phyloP scores from a whole-genome alignment of 805 yeast genomes.

The Monosporozyma unispora region DNA sequence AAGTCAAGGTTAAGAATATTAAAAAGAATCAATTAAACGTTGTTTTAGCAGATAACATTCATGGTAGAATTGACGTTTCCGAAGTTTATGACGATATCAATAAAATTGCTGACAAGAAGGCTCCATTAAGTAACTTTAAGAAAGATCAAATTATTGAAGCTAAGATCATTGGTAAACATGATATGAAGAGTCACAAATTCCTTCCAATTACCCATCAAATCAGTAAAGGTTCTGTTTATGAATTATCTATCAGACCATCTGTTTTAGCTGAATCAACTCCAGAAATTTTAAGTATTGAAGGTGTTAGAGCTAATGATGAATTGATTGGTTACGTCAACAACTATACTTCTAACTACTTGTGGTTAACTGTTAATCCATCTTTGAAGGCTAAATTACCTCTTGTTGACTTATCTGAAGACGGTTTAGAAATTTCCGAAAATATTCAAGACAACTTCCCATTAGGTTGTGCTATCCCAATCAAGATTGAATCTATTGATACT shows the following conservation, averaged over 20 bases:
- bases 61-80: slow-evolving; percentile 71
- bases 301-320: slow-evolving; percentile 41
- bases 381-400: slow-evolving; percentile 58
- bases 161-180: slow-evolving; percentile 69
- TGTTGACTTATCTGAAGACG: slow-evolving; percentile 52
- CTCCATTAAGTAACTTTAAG: slow-evolving; percentile 52
- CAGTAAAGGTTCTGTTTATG: slow-evolving; percentile 50
- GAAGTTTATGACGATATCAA: slow-evolving; percentile 49
- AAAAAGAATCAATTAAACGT: slow-evolving; percentile 71
- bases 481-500: slow-evolving; percentile 44
- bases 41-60: slow-evolving; percentile 63
- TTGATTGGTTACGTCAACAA: slow-evolving; percentile 59
- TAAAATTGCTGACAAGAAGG: slow-evolving; percentile 47
- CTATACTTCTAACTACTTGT: slow-evolving; percentile 47
- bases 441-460: slow-evolving; percentile 54
- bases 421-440: slow-evolving; percentile 36
- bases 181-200: slow-evolving; percentile 57
- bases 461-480: slow-evolving; percentile 60
- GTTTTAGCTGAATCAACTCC: slow-evolving; percentile 25
- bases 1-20: slow-evolving; percentile 51
- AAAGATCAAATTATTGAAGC: slow-evolving; percentile 52
- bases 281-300: slow-evolving; percentile 32
- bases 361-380: slow-evolving; percentile 63
- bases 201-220: slow-evolving; percentile 54
- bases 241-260: slow-evolving; percentile 48